Evolutionary conservation across 2,329 filamentous ascomycete species (phyloP), one percentile per base, ranked within the genome.

Genomic region (Neophaeococcomyces aloes): DNA sequence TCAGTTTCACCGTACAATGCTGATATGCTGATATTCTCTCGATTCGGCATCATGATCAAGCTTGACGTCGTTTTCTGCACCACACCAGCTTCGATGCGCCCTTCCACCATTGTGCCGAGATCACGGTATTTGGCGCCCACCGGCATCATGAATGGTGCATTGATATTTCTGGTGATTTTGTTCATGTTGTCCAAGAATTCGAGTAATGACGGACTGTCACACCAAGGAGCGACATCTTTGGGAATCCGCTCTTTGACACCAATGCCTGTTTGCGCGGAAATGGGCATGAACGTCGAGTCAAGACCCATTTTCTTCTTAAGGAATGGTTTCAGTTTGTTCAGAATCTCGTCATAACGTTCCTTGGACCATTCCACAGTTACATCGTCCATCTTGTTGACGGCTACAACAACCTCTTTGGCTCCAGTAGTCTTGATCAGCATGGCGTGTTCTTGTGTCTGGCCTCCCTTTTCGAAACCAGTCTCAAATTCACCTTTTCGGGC

Each of bases 351-450:
- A 70, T 86, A 98, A 45, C 91, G 81, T 31, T 85, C 84, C 57
- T 95, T 79, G 43, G 84, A 91, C 93, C 93, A 98, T 59, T 94
- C 78, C 40, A 98, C 93, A 2, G 91, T 98, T 8, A 82, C 72
- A 61, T 98, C 91, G 61, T 98, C 91, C 93, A 98, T 98, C 75
- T 98, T 98, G 78, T 98, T 98, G 62, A 95, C 88, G 42, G 76
- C 91, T 23, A 98, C 81, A 35, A 96, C 74, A 44, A 98, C 75
- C 69, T 95, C 95, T 74, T 94, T 94, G 48, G 98, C 91, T 66
- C 91, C 91, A 62, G 94, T 89, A 1, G 93, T 98, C 70, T 96
- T 94, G 55, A 93, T 93, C 61, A 98, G 75, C 72, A 98, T 86
- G 45, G 93, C 91, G 66, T 96, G 89, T 75, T 98, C 91, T 61